Conservation (phyloP, 148 eudicot species). For the Beta vulgaris region DNA sequence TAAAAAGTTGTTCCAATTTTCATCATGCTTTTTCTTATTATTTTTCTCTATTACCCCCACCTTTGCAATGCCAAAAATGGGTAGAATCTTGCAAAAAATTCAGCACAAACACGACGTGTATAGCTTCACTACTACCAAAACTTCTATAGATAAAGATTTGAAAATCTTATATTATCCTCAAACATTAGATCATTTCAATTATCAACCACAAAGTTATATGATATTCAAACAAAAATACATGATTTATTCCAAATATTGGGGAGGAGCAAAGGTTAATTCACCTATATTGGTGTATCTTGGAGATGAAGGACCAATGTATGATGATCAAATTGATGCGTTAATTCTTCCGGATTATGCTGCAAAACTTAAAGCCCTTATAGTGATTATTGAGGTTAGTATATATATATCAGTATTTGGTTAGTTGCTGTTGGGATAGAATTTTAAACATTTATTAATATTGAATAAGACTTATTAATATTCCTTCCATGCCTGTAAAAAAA, state of each 20-base stretch:
- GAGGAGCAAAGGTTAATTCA: constrained; percentile 23
- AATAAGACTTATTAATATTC: no score
- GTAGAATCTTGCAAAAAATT: neutral
- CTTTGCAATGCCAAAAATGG: neutral
- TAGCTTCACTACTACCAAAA: neutral
- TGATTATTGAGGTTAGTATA: constrained; percentile 25
- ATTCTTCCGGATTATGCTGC: constrained; percentile 24
- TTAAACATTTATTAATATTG: no score
- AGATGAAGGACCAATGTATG: constrained; percentile 20
- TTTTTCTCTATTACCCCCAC: neutral
- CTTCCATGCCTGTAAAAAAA: no score
- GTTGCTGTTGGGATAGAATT: no score
- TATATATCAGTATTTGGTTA: neutral
- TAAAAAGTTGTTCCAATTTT: neutral
- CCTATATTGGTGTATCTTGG: constrained; percentile 31
- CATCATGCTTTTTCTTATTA: constrained; percentile 9
- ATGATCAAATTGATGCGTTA: neutral
- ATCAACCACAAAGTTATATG: constrained; percentile 26
- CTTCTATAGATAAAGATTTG: neutral
- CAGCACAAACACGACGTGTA: neutral
- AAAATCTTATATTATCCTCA: constrained; percentile 19
- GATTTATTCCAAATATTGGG: constrained; percentile 23
- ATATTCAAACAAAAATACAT: constrained; percentile 29
- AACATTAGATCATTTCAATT: constrained; percentile 33
- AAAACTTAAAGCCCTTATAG: constrained; percentile 24